phyloP scores from a whole-genome alignment of 2,329 filamentous ascomycete species.

The Amauroascus verrucosus region DNA sequence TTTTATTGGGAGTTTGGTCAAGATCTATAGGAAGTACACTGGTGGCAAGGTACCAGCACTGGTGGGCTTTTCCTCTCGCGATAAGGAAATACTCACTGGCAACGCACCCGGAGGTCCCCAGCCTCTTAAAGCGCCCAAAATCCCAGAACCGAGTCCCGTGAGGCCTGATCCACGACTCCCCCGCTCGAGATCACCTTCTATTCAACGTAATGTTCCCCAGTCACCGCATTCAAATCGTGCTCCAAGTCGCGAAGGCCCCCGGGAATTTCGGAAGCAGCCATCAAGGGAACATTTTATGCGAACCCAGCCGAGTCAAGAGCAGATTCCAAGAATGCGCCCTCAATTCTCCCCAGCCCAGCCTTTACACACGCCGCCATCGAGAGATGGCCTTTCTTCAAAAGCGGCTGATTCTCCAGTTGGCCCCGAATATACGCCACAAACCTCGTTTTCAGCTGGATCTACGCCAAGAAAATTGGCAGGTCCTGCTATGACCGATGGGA shows the following conservation, averaged over 20 bases:
- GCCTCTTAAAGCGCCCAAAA: constrained; percentile 19
- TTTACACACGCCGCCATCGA: constrained; percentile 18
- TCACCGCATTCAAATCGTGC: constrained; percentile 26
- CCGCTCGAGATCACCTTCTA: constrained; percentile 23
- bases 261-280: constrained; percentile 24
- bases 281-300: constrained; percentile 32
- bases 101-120: constrained; percentile 23
- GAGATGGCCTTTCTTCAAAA: constrained; percentile 20
- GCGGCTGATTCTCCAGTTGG: background rate
- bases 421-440: constrained; percentile 1
- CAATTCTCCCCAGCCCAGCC: constrained; percentile 23
- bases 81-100: constrained; percentile 65
- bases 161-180: constrained; percentile 21
- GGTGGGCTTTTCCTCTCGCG: constrained; percentile 68
- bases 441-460: constrained; percentile 10
- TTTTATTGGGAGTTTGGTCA: constrained; percentile 90
- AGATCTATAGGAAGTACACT: constrained; percentile 95
- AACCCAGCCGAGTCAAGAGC: constrained; percentile 32
- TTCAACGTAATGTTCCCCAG: constrained; percentile 23
- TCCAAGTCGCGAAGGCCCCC: constrained; percentile 30
- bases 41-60: constrained; percentile 71
- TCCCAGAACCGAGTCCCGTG: constrained; percentile 19
- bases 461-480: constrained; percentile 6
- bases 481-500: constrained; percentile 1
- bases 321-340: constrained; percentile 28